Conservation (phyloP, 192 early-diverging fungal genomes). For the Entomortierella lignicola region DNA sequence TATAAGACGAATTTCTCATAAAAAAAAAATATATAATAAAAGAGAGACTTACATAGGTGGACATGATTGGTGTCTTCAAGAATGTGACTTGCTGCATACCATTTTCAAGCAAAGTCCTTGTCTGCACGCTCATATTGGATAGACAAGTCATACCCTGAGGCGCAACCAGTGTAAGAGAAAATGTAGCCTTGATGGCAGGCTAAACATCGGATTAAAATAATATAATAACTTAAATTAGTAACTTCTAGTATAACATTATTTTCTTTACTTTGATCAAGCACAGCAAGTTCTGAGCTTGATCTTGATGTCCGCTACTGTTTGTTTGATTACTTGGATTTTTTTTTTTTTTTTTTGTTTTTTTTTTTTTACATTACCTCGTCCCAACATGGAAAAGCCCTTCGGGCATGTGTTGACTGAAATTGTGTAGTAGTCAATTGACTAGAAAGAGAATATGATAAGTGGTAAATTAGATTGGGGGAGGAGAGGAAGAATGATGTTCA, state of each 20-base stretch:
- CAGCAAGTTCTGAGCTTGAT: neutral
- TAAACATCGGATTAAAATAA: slow-evolving; percentile 20
- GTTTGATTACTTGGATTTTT: no score
- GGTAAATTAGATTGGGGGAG: neutral
- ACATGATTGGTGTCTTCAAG: slow-evolving; percentile 52
- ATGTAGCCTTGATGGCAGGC: slow-evolving; percentile 68
- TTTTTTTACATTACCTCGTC: slow-evolving; percentile 72
- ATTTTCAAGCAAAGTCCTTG: slow-evolving; percentile 32
- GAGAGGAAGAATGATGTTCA: slow-evolving; percentile 2
- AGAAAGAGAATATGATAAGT: neutral
- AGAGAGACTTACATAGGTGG: slow-evolving; percentile 46
- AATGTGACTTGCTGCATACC: slow-evolving; percentile 52
- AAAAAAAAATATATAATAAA: neutral
- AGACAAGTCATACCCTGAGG: slow-evolving; percentile 55
- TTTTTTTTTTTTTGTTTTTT: neutral
- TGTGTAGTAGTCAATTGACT: slow-evolving; percentile 93
- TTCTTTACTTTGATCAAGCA: no score
- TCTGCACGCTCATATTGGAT: slow-evolving; percentile 63
- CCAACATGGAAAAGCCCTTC: slow-evolving; percentile 94
- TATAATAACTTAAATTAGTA: neutral
- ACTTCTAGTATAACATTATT: neutral
- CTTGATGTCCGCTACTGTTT: no score
- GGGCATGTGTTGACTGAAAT: slow-evolving; percentile 92
- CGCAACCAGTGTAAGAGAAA: slow-evolving; percentile 60
- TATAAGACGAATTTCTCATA: no score